A percentile compares a stretch with the other conserved stretches of the same genome.
Evolutionary conservation across 1,284 basidiomycete species (phyloP).

Genomic region (Austropuccinia psidii): DNA sequence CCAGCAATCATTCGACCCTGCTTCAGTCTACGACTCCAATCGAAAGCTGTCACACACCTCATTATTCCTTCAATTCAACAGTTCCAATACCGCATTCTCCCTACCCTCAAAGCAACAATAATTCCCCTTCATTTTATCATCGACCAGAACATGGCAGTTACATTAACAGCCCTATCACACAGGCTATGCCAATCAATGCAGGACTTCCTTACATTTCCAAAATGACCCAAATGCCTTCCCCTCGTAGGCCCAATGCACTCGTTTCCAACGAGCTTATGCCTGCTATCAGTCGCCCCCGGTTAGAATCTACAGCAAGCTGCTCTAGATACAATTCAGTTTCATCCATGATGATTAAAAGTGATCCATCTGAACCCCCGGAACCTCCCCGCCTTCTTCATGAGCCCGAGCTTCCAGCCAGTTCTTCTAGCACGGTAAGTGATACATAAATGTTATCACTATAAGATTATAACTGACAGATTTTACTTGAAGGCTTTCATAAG

Average conservation of each 20-base stretch:
- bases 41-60: conserved; percentile 8
- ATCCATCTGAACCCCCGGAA: neutral
- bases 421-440: conserved; percentile 14
- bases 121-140: conserved; percentile 12
- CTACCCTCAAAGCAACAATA: neutral
- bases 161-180: conserved; percentile 18
- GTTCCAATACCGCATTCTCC: conserved; percentile 14
- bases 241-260: conserved; percentile 7
- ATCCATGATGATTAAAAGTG: conserved; percentile 10
- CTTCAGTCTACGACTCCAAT: conserved; percentile 3
- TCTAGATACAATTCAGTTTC: neutral
- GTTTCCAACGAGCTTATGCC: conserved; percentile 13
- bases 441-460: neutral
- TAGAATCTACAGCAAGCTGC: neutral
- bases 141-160: conserved; percentile 13
- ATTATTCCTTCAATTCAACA: conserved; percentile 18
- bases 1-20: neutral
- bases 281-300: conserved; percentile 7
- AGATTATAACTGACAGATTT: neutral
- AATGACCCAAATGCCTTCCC: conserved; percentile 6
- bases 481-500: conserved; percentile 36
- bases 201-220: conserved; percentile 26
- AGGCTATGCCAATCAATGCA: neutral
- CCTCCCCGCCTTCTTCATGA: neutral
- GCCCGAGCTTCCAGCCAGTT: neutral